Evolutionary conservation across 768 basidiomycete species (phyloP), one percentile per base, ranked within the genome.

Genomic region (Ephemerocybe angulata): DNA sequence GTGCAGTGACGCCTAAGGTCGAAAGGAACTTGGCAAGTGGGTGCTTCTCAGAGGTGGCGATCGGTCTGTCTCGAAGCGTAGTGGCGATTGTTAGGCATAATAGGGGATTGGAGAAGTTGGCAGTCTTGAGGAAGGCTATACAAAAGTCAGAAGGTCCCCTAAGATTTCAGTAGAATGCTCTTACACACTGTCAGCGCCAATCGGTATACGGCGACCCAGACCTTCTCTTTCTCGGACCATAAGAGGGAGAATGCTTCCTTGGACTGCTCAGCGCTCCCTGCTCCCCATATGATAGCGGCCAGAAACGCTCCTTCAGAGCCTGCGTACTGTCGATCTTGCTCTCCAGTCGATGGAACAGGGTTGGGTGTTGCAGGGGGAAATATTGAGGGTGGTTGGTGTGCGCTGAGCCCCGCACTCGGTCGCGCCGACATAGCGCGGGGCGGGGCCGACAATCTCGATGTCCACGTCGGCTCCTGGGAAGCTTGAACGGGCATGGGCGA

Each of bases 291-390:
- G 49, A 77, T 79, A 1, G 87, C 79, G 42, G 84, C 75, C 12
- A 95, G 77, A 4, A 84, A 69, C 0, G 87, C 86, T 0, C 93
- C 94, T 62, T 93, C 90, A 0, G 89, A 78, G 28, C 82, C 80
- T 1, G 85, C 83, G 65, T 95, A 97, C 65, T 83, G 79, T 41
- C 81, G 78, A 68, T 97, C 93, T 15, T 80, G 77, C 29, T 86
- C 85, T 0, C 80, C 77, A 25, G 88, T 85, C 1, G 80, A 74
- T 1, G 93, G 93, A 15, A 85, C 86, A 1, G 93, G 93, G 65
- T 88, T 86, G 0, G 93, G 94, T 0, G 93, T 97, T 50, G 75
- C 75, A 1, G 92, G 92, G 27, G 90, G 91, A 58, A 88, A 80
- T 62, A 91, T 86, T 2, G 86, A 84, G 1, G 87, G 85, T 57